Evolutionary conservation across 176 grass and related monocot species (phyloP), one percentile per base, ranked within the genome.

Genomic region (Ensete glaucum): DNA sequence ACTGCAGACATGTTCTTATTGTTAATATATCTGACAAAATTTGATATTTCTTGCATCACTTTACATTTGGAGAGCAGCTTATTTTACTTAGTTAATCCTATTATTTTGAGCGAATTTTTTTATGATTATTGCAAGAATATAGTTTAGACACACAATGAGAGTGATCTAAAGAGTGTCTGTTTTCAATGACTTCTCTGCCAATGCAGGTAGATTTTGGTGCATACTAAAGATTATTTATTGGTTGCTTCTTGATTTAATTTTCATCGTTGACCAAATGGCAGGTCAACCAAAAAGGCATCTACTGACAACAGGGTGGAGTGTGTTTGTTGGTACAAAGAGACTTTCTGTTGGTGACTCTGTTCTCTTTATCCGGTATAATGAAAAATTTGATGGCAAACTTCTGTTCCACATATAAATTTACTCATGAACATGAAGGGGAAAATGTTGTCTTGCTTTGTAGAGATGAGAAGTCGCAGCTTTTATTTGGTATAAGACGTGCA

Each of bases 241-340:
- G 29, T 53, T 23, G 15, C 11, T 53, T 72, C 50, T 54, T 74
- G 22, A 19, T 74, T 29, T 56, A 15, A 29, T 56, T 54, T 17
- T 79, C n/a, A 79, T 73, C 15, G 25, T 9, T 79, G 53, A 75
- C 0, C 72, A 60, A 78, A 85, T 56, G 81, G 70, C 90, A 99
- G 96, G 96, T 89, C 96, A 99, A 85, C 96, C 96, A 9, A 99
- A 99, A 71, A 89, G 91, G 60, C 88, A 99, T 73, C 88, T 99
- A 84, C 80, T 99, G 78, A 99, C 96, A 25, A 95, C 96, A 82
- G 91, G 96, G 72, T 99, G 96, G 96, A 99, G 96, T 80, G 88
- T 99, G 64, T 99, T 89, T 64, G 91, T 99, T 53, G 89, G 88
- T 65, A 94, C 91, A 20, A 99, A 99, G 81, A 89, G 86, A 77